Conservation (phyloP, 805 yeast species). For the Myxozyma nipponensis region DNA sequence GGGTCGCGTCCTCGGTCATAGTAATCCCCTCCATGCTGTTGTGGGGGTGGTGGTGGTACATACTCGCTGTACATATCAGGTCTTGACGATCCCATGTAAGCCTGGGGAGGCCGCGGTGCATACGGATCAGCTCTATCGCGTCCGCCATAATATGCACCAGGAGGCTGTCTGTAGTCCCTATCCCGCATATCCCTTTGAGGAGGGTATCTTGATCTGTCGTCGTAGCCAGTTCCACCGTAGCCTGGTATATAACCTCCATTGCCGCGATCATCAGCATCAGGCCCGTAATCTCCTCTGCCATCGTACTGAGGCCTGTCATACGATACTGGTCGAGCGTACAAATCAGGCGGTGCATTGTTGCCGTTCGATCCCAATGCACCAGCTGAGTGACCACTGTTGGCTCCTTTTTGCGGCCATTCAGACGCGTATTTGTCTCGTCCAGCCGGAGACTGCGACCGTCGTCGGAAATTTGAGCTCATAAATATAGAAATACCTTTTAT, state of each 20-base stretch:
- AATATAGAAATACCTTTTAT: no score
- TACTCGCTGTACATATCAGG: neutral
- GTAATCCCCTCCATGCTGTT: neutral
- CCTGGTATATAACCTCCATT: no score
- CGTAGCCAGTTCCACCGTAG: neutral
- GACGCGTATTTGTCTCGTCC: neutral
- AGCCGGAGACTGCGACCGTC: conserved; percentile 13
- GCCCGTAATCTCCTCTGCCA: neutral
- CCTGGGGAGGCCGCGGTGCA: conserved; percentile 1
- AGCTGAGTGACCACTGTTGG: neutral
- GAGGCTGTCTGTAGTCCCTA: neutral
- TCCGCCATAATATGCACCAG: neutral
- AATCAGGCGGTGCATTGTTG: neutral
- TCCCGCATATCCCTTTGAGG: neutral
- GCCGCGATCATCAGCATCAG: neutral
- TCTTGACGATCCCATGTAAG: neutral
- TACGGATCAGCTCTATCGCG: neutral
- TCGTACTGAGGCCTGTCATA: no score
- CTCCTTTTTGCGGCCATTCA: neutral
- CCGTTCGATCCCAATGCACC: neutral
- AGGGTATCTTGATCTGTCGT: neutral
- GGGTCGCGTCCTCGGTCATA: neutral
- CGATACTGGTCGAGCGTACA: neutral
- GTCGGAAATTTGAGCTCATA: conserved; percentile 24
- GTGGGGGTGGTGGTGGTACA: neutral